Base-by-base conservation (phyloP, 2,329 filamentous ascomycete genomes). In the Fusarium succisae region DNA sequence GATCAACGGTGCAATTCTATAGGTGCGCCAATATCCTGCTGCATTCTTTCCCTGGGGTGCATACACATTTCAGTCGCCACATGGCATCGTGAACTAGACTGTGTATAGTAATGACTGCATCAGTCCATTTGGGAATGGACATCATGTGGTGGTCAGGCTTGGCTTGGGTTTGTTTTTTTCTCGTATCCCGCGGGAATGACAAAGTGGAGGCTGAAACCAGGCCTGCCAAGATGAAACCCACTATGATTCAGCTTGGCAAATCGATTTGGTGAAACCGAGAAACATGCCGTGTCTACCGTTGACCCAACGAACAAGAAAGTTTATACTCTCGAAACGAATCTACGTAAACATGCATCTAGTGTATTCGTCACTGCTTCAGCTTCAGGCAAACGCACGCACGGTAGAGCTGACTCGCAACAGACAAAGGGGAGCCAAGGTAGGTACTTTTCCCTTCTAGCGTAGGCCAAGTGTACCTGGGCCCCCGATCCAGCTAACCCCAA, bases 151-250 rank as follows among this genome's bases (percentile, higher is more conserved):
- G 38, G 5, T 67, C 64, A 66, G 18, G 38, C 22, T 26, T 67
- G 28, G 15, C 15, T 30, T n/a, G n/a, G n/a, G n/a, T n/a, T n/a
- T n/a, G n/a, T n/a, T n/a, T 11, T n/a, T 20, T 15, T 66, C 24
- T 41, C 45, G 38, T 53, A 48, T 45, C 39, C 28, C 30, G 38
- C 15, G 44, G 35, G 35, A 39, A 47, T 55, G 28, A 22, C 30
- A 15, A 11, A n/a, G 65, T 62, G 65, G 65, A 62, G 47, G 65
- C 45, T 68, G 53, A 68, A 68, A 68, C 65, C 18, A 44, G 39
- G 43, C 65, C 45, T 44, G 65, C 63, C 65, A 68, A 48, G 63
- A 68, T 68, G 65, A 68, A 68, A 68, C 65, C 45, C 45, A 68
- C 65, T 54, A 68, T 62, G 65, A 47, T 68, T 67, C 65, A 68